Conservation (phyloP, 2,329 filamentous ascomycete species). For the Biscogniauxia sp. region DNA sequence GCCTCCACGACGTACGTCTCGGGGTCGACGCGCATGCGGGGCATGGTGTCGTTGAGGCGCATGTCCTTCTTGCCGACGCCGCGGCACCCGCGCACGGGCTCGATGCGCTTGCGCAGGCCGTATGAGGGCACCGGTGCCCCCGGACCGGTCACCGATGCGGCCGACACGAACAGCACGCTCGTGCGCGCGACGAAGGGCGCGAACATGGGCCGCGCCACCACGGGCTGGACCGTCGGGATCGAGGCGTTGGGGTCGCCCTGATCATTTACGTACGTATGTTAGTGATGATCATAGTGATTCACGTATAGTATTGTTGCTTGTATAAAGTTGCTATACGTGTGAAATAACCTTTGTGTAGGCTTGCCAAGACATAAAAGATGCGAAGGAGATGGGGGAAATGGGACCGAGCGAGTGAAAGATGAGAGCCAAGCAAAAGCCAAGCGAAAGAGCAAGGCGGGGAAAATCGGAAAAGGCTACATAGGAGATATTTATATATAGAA, state of each 20-base stretch:
- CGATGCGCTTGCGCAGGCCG: constrained; percentile 73
- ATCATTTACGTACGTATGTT: not conserved
- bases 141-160: constrained; percentile 60
- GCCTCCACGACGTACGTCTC: constrained; percentile 88
- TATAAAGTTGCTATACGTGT: too few relatives aligned
- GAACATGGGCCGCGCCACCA: constrained; percentile 85
- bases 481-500: not conserved
- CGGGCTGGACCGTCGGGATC: constrained; percentile 84
- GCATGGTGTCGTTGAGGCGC: constrained; percentile 82
- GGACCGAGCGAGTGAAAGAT: not conserved
- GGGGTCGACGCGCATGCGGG: constrained; percentile 86
- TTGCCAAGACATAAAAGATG: not conserved
- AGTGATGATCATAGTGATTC: not conserved
- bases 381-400: not conserved
- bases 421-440: not conserved
- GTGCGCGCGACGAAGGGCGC: constrained; percentile 68
- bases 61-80: constrained; percentile 79
- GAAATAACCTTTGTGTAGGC: not conserved
- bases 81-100: constrained; percentile 75
- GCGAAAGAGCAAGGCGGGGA: not conserved
- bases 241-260: constrained; percentile 78
- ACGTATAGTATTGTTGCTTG: not conserved
- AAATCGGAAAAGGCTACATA: not conserved
- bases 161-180: constrained; percentile 80
- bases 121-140: constrained; percentile 67